Evolutionary conservation across 768 basidiomycete genomes (phyloP), one percentile per base, ranked within the genome.

Genomic region (Leccinum subgranulosum): DNA sequence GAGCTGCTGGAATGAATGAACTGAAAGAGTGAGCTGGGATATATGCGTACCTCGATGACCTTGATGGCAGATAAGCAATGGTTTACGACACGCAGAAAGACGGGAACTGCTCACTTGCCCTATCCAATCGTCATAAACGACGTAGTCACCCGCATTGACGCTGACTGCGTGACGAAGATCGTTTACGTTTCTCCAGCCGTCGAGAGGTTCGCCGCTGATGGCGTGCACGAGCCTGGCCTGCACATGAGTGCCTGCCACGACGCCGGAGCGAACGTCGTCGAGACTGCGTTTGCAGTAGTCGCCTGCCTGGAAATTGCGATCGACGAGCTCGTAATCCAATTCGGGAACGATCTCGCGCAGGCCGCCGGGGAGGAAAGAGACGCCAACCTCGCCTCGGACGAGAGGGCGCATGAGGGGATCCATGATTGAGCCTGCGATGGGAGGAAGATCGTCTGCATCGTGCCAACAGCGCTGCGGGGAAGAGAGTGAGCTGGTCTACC

Each of bases 121-220:
- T 65, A 96, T 77, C 94, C 94, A 97, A 69, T 92, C 84, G 62
- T 89, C 83, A 65, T 85, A 84, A 17, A 86, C 76, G 49, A 95
- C 90, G 75, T 87, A 91, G 71, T 94, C 92, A 6, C 89, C 87
- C 39, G 89, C 79, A 57, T 89, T 89, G 25, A 89, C 80, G 28
- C 85, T 81, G 31, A 78, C 73, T 25, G 80, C 78, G 23, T 78
- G 77, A 62, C 82, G 79, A 25, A 94, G 68, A 50, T 89, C 84
- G 39, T 80, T 75, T 55, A 77, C 64, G 10, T 79, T 76, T 61
- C 81, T 80, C 90, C 89, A 94, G 8, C 80, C 85, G 4, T 81
- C 75, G 28, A 92, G 64, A 28, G 74, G 69, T 56, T 82, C 79
- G 14, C 77, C 78, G 59, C 79, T 89, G 57, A 95, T 84, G 23